Percentiles rank a stretch among this genome's conserved stretches.
Evolutionary conservation across 192 early-diverging fungal genomes (phyloP).

Genomic region (Umbelopsis sp.): DNA sequence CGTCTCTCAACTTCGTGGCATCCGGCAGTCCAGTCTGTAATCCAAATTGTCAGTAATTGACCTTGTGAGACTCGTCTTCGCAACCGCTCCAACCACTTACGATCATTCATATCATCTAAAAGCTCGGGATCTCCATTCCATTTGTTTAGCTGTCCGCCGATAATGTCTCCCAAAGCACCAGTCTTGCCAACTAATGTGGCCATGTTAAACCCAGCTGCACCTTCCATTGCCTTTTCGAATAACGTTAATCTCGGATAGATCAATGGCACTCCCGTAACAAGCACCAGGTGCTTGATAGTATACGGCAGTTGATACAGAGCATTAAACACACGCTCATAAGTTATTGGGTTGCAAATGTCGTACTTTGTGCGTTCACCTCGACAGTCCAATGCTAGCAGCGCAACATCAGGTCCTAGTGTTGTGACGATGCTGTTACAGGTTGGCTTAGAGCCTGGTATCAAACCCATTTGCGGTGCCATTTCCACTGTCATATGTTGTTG

Average conservation of each 20-base stretch:
- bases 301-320: slow-evolving; percentile 56
- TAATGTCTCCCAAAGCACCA: slow-evolving; percentile 50
- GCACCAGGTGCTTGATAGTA: slow-evolving; percentile 66
- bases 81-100: slow-evolving; percentile 37
- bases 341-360: slow-evolving; percentile 59
- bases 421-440: slow-evolving; percentile 64
- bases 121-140: slow-evolving; percentile 84
- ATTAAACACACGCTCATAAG: slow-evolving; percentile 64
- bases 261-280: slow-evolving; percentile 74
- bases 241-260: slow-evolving; percentile 74
- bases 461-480: slow-evolving; percentile 59
- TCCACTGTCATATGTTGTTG: slow-evolving; percentile 77
- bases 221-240: slow-evolving; percentile 68
- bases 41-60: neutral
- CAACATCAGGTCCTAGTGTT: slow-evolving; percentile 67
- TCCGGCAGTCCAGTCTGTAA: slow-evolving; percentile 59
- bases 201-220: slow-evolving; percentile 55
- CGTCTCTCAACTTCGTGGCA: slow-evolving; percentile 74
- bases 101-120: slow-evolving; percentile 86
- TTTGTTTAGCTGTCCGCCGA: slow-evolving; percentile 33
- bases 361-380: slow-evolving; percentile 71
- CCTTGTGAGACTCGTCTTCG: neutral
- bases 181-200: slow-evolving; percentile 61
- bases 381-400: slow-evolving; percentile 70
- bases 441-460: slow-evolving; percentile 42